These are phyloP conservation scores for Eucalyptus caleyi DNA, from an alignment of 345 rosid species.

Conservation along the genomic window DNA sequence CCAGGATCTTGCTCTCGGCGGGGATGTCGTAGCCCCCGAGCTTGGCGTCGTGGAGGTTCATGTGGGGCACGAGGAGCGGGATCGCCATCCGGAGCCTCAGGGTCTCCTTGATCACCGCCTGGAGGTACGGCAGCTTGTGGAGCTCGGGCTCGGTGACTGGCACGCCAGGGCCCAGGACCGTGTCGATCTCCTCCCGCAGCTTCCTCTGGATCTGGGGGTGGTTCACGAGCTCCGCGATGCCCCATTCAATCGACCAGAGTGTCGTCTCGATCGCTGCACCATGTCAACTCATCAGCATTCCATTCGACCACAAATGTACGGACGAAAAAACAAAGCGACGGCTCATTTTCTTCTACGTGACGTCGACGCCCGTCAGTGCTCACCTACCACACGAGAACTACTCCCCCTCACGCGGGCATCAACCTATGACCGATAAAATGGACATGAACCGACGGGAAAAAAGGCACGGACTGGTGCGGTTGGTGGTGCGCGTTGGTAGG, in stretches of 20 bases:
- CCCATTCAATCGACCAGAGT: slow-evolving; percentile 96
- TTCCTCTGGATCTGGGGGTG: slow-evolving; percentile 76
- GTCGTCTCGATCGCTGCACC: slow-evolving; percentile 91
- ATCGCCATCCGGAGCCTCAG: slow-evolving; percentile 90
- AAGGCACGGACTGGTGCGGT: not conserved
- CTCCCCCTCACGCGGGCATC: not conserved
- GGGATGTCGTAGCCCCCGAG: slow-evolving; percentile 81
- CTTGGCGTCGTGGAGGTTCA: slow-evolving; percentile 94
- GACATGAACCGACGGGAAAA: not conserved
- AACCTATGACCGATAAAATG: not conserved
- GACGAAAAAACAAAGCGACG: not conserved
- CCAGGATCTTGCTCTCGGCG: slow-evolving; percentile 91
- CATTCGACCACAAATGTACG: no score
- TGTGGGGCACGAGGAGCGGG: slow-evolving; percentile 96
- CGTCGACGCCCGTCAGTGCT: not conserved
- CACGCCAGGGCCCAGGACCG: slow-evolving; percentile 53
- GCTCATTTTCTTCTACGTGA: not conserved
- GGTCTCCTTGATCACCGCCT: slow-evolving; percentile 92
- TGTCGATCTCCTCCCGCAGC: slow-evolving; percentile 68
- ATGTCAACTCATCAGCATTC: not conserved
- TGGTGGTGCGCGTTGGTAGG: not conserved
- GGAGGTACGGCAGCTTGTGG: slow-evolving; percentile 72
- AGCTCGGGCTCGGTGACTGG: slow-evolving; percentile 87
- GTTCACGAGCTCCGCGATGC: slow-evolving; percentile 87
- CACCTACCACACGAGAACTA: not conserved